These are phyloP conservation scores for Aspergillus ellipticus DNA, from an alignment of 495 filamentous ascomycete genomes.

Conservation along the genomic window DNA sequence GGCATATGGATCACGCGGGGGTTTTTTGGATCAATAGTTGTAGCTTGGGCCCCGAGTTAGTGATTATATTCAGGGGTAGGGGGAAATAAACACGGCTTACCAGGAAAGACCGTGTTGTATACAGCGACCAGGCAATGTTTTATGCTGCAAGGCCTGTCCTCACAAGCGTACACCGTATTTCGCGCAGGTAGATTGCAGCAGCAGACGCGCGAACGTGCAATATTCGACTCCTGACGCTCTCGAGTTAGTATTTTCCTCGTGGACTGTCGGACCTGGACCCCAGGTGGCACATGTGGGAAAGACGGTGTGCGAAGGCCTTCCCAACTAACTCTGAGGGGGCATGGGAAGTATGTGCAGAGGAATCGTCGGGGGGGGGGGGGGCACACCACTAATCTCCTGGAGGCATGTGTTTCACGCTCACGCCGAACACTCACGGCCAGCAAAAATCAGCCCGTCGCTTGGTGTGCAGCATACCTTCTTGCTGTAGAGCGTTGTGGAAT, in stretches of 20 bases:
- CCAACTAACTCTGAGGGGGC: not conserved
- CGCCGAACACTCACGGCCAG: not conserved
- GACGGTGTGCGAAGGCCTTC: no score
- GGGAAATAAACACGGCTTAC: no score
- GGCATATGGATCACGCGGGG: conserved; percentile 8
- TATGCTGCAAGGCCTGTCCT: no score
- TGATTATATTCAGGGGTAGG: no score
- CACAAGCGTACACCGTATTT: no score
- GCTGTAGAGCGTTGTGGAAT: not conserved
- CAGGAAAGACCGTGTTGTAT: no score
- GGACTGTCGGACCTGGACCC: not conserved
- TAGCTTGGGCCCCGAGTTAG: no score
- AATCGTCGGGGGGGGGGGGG: not conserved
- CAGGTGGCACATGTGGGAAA: not conserved
- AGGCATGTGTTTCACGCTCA: not conserved
- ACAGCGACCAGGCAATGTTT: no score
- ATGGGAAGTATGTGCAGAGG: not conserved
- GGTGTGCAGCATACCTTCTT: not conserved
- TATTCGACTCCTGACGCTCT: no score
- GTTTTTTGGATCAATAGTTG: conserved; percentile 1
- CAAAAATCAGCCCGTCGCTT: not conserved
- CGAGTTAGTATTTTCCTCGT: not conserved
- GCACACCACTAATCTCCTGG: not conserved
- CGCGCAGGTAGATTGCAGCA: no score
- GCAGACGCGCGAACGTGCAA: no score